These are phyloP conservation scores for Fomes fomentarius DNA, from an alignment of 1,284 basidiomycete genomes.

Conservation along the genomic window DNA sequence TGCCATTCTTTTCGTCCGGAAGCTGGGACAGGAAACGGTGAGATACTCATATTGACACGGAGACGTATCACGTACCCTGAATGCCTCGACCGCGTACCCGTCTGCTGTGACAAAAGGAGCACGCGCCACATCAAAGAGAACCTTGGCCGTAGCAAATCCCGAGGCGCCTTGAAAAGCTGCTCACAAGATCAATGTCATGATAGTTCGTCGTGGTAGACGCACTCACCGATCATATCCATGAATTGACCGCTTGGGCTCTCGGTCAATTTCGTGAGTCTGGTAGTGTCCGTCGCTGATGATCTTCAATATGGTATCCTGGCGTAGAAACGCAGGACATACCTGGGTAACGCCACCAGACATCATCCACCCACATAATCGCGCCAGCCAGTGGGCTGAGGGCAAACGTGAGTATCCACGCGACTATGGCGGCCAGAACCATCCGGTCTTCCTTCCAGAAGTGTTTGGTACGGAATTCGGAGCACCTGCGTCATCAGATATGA, in stretches of 20 bases:
- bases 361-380: background rate
- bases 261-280: background rate
- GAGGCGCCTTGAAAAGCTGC: constrained; percentile 56
- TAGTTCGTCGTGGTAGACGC: no score
- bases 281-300: background rate
- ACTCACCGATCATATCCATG: constrained; percentile 49
- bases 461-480: no score
- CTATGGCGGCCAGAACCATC: background rate
- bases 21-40: constrained; percentile 15
- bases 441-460: background rate
- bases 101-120: constrained; percentile 45
- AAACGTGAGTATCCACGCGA: background rate
- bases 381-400: background rate
- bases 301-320: background rate
- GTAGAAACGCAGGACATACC: background rate
- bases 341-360: background rate
- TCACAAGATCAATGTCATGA: no score
- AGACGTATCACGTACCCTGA: constrained; percentile 38
- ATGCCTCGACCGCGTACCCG: constrained; percentile 48
- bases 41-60: no score
- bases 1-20: constrained; percentile 37
- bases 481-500: no score
- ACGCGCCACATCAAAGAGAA: constrained; percentile 46
- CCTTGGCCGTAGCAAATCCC: constrained; percentile 52
- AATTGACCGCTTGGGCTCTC: constrained; percentile 29